Evolutionary conservation across 2,329 filamentous ascomycete genomes (phyloP), one percentile per base, ranked within the genome.

Genomic region (Graphiopsis chlorocephala): DNA sequence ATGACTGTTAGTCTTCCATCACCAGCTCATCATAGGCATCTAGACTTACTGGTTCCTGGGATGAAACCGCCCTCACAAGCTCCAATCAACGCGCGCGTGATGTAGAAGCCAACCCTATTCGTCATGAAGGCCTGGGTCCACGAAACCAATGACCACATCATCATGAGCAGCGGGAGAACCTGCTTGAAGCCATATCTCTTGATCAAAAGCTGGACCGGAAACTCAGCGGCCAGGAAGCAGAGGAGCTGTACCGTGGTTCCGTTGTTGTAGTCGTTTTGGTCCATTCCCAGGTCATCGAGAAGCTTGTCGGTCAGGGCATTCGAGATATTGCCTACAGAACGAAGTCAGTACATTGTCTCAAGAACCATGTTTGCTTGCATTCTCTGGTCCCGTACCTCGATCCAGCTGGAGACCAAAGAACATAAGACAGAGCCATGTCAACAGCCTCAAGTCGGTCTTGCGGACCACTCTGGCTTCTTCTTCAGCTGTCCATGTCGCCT

Each of bases 201-300:
- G 53, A 78, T 80, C 20, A 82, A 75, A 10, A 76, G 67, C 63
- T 75, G 74, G 20, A 74, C 75, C 0, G 76, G 76, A 23, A 78
- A 58, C 59, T 78, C 76, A 4, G 76, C 76, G 55, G 74, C 70
- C 15, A 96, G 91, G 79, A 96, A 96, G 77, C 91, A 92, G 26
- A 86, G 84, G 77, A 91, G 94, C 81, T 96, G 96, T 11, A 90
- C 80, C 0, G 78, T 79, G 29, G 38, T 42, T 42, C 67, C 72
- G 61, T 68, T 74, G 57, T 78, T 78, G 70, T 85, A 86, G 65
- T 86, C 82, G 72, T 85, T 79, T 11, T 78, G 81, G 0, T 73
- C 81, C 64, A 84, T 64, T 29, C 84, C 73, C 3, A 73, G 75
- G 29, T 88, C 88, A 56, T 56, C 52, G 12, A 74, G 65, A 68